A percentile compares a stretch with the other conserved stretches of the same genome.
Conservation (phyloP, 176 grass and related monocot genomes). For the Secale cereale region DNA sequence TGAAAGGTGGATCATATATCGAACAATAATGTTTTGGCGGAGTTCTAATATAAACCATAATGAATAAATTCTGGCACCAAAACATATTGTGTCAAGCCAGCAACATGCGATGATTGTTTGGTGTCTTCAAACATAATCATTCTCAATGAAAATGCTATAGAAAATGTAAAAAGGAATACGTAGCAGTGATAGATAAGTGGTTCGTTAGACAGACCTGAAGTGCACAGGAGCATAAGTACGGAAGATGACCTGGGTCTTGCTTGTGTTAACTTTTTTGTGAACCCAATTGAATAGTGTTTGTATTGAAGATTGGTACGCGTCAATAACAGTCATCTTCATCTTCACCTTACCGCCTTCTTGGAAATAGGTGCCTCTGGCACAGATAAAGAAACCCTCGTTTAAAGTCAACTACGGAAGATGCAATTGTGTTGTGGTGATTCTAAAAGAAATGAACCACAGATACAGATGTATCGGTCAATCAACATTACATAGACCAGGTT, state of each 20-base stretch:
- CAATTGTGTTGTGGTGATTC: neutral
- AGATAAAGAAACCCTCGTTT: slow-evolving; percentile 5
- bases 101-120: neutral
- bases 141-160: slow-evolving; percentile 11
- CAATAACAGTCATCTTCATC: slow-evolving; percentile 76
- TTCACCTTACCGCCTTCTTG: slow-evolving; percentile 75
- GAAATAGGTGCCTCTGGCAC: slow-evolving; percentile 72
- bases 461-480: neutral
- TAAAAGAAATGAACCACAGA: neutral
- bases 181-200: neutral
- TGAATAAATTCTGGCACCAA: neutral
- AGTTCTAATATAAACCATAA: neutral
- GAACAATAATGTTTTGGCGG: neutral
- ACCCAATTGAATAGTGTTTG: slow-evolving; percentile 72
- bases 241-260: slow-evolving; percentile 85
- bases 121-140: neutral
- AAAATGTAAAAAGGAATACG: neutral
- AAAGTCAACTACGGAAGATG: neutral
- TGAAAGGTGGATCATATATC: neutral
- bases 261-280: slow-evolving; percentile 63
- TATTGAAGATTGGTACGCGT: slow-evolving; percentile 68
- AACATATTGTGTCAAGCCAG: neutral
- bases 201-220: slow-evolving; percentile 65
- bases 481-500: neutral
- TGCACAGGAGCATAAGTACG: slow-evolving; percentile 92